These are phyloP conservation scores for Penicillium bovifimosum DNA, from an alignment of 495 filamentous ascomycete genomes.

Conservation along the genomic window DNA sequence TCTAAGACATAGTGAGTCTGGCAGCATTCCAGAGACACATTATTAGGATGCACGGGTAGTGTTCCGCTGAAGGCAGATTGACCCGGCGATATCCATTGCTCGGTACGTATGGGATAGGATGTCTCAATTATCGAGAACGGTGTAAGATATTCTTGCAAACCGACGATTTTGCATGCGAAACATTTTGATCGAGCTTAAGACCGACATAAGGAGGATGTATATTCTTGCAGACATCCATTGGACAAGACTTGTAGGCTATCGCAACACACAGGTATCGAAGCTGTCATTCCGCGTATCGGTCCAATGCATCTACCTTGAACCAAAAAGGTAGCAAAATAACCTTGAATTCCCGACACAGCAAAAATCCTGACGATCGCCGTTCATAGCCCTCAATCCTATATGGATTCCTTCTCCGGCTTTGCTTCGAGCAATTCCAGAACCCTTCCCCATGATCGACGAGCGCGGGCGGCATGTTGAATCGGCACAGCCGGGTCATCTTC, in stretches of 20 bases:
- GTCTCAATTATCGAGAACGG: background rate
- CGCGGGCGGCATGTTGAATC: conserved; percentile 57
- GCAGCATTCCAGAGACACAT: background rate
- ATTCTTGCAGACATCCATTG: background rate
- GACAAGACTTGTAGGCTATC: background rate
- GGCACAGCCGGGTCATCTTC: conserved; percentile 50
- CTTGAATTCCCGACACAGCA: background rate
- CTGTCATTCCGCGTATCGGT: background rate
- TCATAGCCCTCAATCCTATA: background rate
- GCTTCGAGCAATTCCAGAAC: conserved; percentile 11
- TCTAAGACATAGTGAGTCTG: background rate
- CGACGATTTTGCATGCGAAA: conserved; percentile 2
- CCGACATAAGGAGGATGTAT: background rate
- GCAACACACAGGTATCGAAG: background rate
- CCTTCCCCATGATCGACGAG: conserved; percentile 51
- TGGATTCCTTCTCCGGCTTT: background rate
- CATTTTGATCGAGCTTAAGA: background rate
- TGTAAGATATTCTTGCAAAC: background rate
- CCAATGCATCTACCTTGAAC: background rate
- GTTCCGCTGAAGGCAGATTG: background rate
- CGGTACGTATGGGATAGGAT: no score
- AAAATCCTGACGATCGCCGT: background rate
- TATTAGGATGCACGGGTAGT: background rate
- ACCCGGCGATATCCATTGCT: background rate
- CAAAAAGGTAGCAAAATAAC: no score